Evolutionary conservation across 805 yeast species (phyloP), one percentile per base, ranked within the genome.

Genomic region (Starmera amethionina): DNA sequence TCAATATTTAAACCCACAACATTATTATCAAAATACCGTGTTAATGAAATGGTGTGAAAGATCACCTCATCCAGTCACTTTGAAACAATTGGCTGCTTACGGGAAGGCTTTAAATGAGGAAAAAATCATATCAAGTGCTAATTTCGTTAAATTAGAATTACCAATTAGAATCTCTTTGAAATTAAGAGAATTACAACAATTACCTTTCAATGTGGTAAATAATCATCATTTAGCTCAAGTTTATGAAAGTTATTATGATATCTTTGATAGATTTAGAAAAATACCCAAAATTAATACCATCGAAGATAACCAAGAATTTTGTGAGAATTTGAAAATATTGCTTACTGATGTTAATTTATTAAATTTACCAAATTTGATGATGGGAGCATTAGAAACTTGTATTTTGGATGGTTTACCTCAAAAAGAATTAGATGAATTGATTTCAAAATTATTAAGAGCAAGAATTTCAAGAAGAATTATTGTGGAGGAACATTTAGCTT

Each of bases 401-500:
- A 76, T 81, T 31, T 55, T 81, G 37, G 60, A 60, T 19, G 58
- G 71, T 6, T 70, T 82, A 52, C 80, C 87, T 4, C 79, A 75
- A 42, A 60, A 66, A 2, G 65, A 79, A 36, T 62, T 90, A 47
- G 96, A 90, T 54, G 65, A 63, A 14, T 75, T 89, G 52, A 76
- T 89, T 71, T 78, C 88, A 11, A 72, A 82, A 5, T 72, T 88
- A 70, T 63, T 90, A 34, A 68, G 96, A 40, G 85, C 95, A 5
- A 73, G 98, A 54, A 85, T 90, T 32, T 82, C 95, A 49, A 70
- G 98, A 62, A 68, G 97, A 50, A 82, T 90, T 36, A 82, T 90
- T 46, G 86, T 87, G 34, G 96, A 90, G 62, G 96, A 90, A 57
- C 97, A 93, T 62, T 63, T 86, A 32, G 77, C 93, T 9, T 70